Evolutionary conservation across 169 alveolate species (phyloP), one percentile per base, ranked within the genome.

Genomic region (Cystoisospora suis): DNA sequence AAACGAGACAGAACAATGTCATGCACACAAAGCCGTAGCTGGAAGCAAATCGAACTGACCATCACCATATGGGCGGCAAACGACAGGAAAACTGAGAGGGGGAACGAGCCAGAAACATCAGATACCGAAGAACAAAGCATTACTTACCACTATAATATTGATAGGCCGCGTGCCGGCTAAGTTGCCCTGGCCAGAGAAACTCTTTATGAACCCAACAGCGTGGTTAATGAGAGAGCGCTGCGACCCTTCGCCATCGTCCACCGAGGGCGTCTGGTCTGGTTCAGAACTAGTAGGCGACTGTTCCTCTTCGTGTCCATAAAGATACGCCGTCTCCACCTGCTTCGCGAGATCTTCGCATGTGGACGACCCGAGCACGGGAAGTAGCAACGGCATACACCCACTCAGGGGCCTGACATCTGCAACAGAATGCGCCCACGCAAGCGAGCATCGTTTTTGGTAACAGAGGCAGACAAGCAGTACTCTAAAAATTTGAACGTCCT

Each of bases 381-480:
- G 81, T 44, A 86, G 40, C 46, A 86, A 34, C 4, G 90, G 90
- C 90, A 86, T 86, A 45, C 56, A n/a, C 83, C 83, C 38, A 9
- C 32, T n/a, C 45, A 65, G 15, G 9, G 79, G 79, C 79, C 79
- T 20, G 12, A 65, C 79, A 29, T 65, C 79, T 65, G 79, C 15
- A 65, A 44, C 9, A 49, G 9, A 20, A 20, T 20, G 61, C 61
- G n/a, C n/a, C n/a, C n/a, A n/a, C n/a, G n/a, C n/a, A n/a, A n/a
- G n/a, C n/a, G n/a, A n/a, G n/a, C n/a, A n/a, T n/a, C n/a, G n/a
- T n/a, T n/a, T n/a, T n/a, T n/a, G n/a, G n/a, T n/a, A n/a, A n/a
- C n/a, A n/a, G n/a, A n/a, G n/a, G n/a, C n/a, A n/a, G n/a, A n/a
- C n/a, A n/a, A n/a, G n/a, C n/a, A n/a, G n/a, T n/a, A n/a, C n/a